Base-by-base conservation (phyloP, 202 grass and related monocot species). In the Zizania palustris region DNA sequence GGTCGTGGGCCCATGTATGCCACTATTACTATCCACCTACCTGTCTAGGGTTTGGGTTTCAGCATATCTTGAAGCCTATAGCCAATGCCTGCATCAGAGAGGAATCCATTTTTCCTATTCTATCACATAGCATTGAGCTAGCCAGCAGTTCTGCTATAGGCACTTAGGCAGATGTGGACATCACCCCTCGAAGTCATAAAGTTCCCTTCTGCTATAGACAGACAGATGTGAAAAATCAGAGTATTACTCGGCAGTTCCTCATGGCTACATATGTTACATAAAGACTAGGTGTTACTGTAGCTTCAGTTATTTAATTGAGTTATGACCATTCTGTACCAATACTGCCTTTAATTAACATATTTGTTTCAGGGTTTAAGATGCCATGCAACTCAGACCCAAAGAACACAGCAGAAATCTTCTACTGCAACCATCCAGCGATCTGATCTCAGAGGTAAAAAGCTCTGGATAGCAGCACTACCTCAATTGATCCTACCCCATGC, bases 361-460 rank as follows among this genome's bases (percentile, higher is more conserved):
- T 10, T 5, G 49, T 43, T 60, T 45, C 77, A 70, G 43, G 44
- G 28, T 70, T 43, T 80, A 46, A 69, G 28, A 80, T 62, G 65
- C 34, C 60, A 62, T 71, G 77, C 66, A 20, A 62, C 66, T 62
- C 77, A 80, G 49, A 80, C 77, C 43, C 77, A 80, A 62, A 80
- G 58, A 16, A 7, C 57, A 5, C 77, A 40, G 33, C 20, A 1
- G 16, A 71, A 71, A 51, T 80, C 66, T 15, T 39, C 77, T 38
- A 62, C 44, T 1, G 42, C 55, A 71, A 80, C 56, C 45, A 59
- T 62, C 33, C 54, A 80, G 21, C n/a, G 12, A 38, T 59, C 55
- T 48, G 56, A 80, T 7, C 66, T 11, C 66, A 63, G 71, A 71
- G 66, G 77, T 62, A 71, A 54, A 70, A 60, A 51, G 28, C 6